Percentiles rank a stretch among this genome's conserved stretches.
Conservation (phyloP, 2,329 filamentous ascomycete genomes). For the Exophiala phaeomuriformis region DNA sequence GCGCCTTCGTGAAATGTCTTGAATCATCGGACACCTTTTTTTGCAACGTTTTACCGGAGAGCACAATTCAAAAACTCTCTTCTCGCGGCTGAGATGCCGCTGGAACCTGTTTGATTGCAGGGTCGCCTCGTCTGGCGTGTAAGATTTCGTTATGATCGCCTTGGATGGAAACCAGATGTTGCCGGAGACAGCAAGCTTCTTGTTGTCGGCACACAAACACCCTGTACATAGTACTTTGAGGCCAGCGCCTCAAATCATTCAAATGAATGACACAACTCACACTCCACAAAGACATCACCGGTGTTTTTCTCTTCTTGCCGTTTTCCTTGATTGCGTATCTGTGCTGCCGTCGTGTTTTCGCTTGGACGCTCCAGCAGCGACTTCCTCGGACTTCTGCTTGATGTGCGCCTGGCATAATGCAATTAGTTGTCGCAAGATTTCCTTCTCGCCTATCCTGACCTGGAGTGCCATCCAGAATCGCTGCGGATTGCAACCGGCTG, state of each 20-base stretch:
- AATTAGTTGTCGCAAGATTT: slow-evolving; percentile 53
- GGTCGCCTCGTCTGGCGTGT: slow-evolving; percentile 6
- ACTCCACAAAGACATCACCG: background rate
- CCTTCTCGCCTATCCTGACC: slow-evolving; percentile 67
- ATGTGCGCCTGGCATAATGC: slow-evolving; percentile 31
- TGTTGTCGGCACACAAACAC: background rate
- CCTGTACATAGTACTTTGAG: slow-evolving; percentile 22
- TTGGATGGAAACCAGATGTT: slow-evolving; percentile 5
- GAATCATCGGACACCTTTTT: slow-evolving; percentile 15
- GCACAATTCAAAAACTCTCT: slow-evolving; percentile 24
- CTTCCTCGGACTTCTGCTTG: slow-evolving; percentile 31
- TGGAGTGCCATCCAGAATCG: slow-evolving; percentile 54
- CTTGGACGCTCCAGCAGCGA: slow-evolving; percentile 26
- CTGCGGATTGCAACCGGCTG: slow-evolving; percentile 30
- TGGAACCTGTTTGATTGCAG: slow-evolving; percentile 8
- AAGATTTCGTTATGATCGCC: slow-evolving; percentile 10
- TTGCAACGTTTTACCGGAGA: slow-evolving; percentile 11
- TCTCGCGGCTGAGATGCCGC: slow-evolving; percentile 6
- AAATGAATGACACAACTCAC: slow-evolving; percentile 4
- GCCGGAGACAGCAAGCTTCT: background rate
- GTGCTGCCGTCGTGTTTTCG: slow-evolving; percentile 28
- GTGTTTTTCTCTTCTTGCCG: slow-evolving; percentile 9
- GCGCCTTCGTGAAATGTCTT: slow-evolving; percentile 19
- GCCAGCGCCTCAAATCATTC: slow-evolving; percentile 22
- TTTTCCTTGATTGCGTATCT: slow-evolving; percentile 20